Percentiles rank a stretch among this genome's conserved stretches.
Evolutionary conservation across 139 green algal genomes (phyloP).

Genomic region (Dunaliella sp.): DNA sequence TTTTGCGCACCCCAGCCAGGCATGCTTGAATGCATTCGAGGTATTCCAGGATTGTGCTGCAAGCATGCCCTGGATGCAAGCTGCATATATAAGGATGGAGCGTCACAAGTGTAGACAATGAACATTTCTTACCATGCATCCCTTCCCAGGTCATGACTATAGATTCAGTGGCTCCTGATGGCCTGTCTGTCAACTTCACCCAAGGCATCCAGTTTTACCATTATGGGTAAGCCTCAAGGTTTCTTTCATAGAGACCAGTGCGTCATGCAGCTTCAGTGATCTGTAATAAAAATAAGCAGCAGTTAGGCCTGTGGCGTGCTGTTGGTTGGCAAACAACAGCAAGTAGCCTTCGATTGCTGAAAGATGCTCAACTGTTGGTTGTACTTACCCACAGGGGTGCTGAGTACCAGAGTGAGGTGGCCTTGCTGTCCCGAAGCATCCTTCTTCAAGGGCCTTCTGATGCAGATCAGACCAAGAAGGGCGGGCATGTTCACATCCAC

Average conservation of each 20-base stretch:
- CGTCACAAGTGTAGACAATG: neutral
- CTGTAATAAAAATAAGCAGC: neutral
- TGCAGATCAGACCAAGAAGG: neutral
- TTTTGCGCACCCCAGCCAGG: neutral
- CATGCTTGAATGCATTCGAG: neutral
- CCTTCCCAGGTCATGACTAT: conserved; percentile 45
- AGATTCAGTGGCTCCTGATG: conserved; percentile 20
- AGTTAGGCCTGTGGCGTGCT: neutral
- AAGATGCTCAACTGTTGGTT: neutral
- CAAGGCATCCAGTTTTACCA: conserved; percentile 32
- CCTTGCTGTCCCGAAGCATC: conserved; percentile 47
- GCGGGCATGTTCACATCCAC: conserved; percentile 32
- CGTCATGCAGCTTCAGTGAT: neutral
- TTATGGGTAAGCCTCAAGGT: conserved; percentile 52
- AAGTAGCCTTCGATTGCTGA: neutral
- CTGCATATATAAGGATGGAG: no score
- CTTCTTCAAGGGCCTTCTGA: conserved; percentile 20
- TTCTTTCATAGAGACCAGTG: neutral
- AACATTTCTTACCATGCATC: no score
- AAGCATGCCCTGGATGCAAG: no score
- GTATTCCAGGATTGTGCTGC: neutral
- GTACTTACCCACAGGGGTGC: conserved; percentile 42
- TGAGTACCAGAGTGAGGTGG: conserved; percentile 61
- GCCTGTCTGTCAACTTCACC: conserved; percentile 28
- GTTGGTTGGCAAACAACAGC: neutral